Evolutionary conservation across 2,329 filamentous ascomycete genomes (phyloP).

Genomic region (Ophiognomonia clavigignenti-juglandacearum): DNA sequence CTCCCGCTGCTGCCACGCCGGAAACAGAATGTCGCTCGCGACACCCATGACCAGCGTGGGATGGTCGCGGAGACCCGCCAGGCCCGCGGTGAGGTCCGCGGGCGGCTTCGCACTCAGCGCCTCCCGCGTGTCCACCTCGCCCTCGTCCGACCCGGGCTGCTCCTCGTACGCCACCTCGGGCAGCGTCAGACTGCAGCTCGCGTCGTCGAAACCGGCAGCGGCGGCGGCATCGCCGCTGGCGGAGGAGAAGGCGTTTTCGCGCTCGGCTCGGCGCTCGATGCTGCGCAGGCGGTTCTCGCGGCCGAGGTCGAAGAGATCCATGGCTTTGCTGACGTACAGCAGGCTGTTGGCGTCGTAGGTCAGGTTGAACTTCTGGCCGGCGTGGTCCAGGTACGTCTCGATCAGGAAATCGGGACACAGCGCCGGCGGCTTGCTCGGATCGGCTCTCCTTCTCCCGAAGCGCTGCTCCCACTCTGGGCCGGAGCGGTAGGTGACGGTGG

Average conservation of each 20-base stretch:
- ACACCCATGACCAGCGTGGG: slow-evolving; percentile 89
- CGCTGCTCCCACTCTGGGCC: slow-evolving; percentile 97
- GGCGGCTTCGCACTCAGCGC: slow-evolving; percentile 53
- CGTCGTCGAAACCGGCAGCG: slow-evolving; percentile 34
- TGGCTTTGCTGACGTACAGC: slow-evolving; percentile 95
- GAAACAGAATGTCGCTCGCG: slow-evolving; percentile 92
- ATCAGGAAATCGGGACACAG: slow-evolving; percentile 97
- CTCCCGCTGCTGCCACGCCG: slow-evolving; percentile 96
- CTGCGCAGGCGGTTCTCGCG: slow-evolving; percentile 62
- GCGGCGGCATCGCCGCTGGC: slow-evolving; percentile 26
- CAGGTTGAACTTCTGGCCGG: slow-evolving; percentile 95
- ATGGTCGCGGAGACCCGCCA: slow-evolving; percentile 67
- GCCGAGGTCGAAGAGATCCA: slow-evolving; percentile 96
- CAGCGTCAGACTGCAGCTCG: slow-evolving; percentile 73
- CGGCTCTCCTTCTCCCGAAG: slow-evolving; percentile 82
- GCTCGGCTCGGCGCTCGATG: slow-evolving; percentile 55
- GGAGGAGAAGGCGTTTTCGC: slow-evolving; percentile 53
- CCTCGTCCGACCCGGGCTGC: slow-evolving; percentile 49
- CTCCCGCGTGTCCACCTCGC: slow-evolving; percentile 23
- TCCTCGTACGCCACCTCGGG: slow-evolving; percentile 85
- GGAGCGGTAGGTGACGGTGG: slow-evolving; percentile 93
- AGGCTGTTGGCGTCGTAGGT: slow-evolving; percentile 95
- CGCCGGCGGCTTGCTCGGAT: slow-evolving; percentile 79
- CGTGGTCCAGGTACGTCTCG: slow-evolving; percentile 96
- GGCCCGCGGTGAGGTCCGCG: slow-evolving; percentile 71